Evolutionary conservation across 129 eudicot species (phyloP), one percentile per base, ranked within the genome.

Genomic region (Artemisia annua): DNA sequence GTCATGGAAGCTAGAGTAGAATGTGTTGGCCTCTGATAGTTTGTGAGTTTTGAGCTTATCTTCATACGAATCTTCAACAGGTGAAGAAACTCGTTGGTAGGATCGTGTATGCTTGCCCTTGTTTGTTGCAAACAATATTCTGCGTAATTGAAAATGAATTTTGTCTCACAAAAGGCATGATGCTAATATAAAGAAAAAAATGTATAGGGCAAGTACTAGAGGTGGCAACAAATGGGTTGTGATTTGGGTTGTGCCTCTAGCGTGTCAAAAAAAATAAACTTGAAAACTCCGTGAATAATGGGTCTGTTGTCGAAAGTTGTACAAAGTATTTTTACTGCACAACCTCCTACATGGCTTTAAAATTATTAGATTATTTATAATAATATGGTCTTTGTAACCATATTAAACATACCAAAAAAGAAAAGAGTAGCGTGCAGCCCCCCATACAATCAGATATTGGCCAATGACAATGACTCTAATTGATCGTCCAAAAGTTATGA

Each of bases 1-100:
- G 11, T 28, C 44, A 51, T 91, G 97, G 86, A 81, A 91, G 65
- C 80, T 84, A 48, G 99, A 90, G 69, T 86, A 95, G 83, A 90
- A 91, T 3, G 88, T 81, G 51, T 83, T 81, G 1, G 88, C 67
- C 51, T 83, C 88, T 35, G 87, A 80, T 70, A 78, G 56, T 73
- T 58, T 57, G 7, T 71, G 66, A 53, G 52, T 18, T 44, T 16
- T 63, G 51, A 70, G 60, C 39, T 82, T 77, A 16, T 39, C 16
- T 43, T 19, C 59, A 79, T 80, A 66, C 48, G 63, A 46, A 55
- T 74, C 81, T 66, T 58, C 51, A 30, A 69, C 22, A 20, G 22
- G 22, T 20, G 22, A 78, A 67, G 75, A 70, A 73, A 62, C 75
- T 24, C 75, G 58, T 61, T 78, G 75, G 72, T n/a, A 70, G 77